Base-by-base conservation (phyloP, 2,329 filamentous ascomycete species). In the Paecilomyces sp. region DNA sequence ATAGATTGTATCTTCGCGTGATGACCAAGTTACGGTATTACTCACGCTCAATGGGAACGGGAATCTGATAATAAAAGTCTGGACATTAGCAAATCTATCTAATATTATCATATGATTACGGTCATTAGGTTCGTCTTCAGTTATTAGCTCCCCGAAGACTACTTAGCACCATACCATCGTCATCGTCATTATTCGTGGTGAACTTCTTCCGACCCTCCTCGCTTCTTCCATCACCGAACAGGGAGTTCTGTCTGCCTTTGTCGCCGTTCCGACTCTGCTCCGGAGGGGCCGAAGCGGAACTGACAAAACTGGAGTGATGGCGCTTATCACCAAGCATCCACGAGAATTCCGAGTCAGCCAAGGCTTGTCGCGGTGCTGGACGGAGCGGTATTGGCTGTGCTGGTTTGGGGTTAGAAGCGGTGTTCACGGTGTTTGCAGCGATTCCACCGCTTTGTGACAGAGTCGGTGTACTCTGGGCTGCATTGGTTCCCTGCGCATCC, bases 241-340 rank as follows among this genome's bases (percentile, higher is more conserved):
- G 65, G n/a, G 68, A 60, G 57, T 66, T 71, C 53, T 68, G 67
- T 63, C 71, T 73, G 41, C 61, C 60, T 58, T 63, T 73, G 52
- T 69, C 68, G 56, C 62, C 72, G 34, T 74, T 70, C 58, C 76
- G 71, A 59, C 72, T 74, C 60, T 77, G 74, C 60, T 80, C 77
- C 36, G 77, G 77, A 13, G 76, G 73, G 30, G 72, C 70, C n/a
- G 77, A 77, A 18, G 72, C 74, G 15, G 76, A 75, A 57, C 74
- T 76, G 51, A 80, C 77, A 68, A 80, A 80, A 31, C 72, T 74
- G 9, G 76, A 79, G 28, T 77, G 71, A 57, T 74, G 74, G 51
- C 75, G 71, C 59, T 72, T 72, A 54, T 78, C 75, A 36, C 78
- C 79, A 41, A 81, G 71, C 77, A 81, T 81, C 76, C 79, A 81